These are phyloP conservation scores for Alternaria brassicicola DNA, from an alignment of 2,329 filamentous ascomycete genomes.

Conservation along the genomic window DNA sequence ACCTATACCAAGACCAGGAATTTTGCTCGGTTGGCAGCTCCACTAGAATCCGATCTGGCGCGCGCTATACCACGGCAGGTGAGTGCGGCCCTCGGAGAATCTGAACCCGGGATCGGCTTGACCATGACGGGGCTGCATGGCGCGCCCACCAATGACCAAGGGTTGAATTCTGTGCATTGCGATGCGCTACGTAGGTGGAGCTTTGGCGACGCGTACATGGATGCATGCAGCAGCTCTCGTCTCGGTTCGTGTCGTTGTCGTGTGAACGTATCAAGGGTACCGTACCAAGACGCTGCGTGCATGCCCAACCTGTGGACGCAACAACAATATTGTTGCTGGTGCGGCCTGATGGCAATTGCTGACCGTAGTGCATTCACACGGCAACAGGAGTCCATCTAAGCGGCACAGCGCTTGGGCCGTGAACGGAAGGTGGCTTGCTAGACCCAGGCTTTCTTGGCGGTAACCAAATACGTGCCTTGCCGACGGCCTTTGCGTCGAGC, in stretches of 20 bases:
- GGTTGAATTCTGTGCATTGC: neutral
- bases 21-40: conserved; percentile 9
- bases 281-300: conserved; percentile 15
- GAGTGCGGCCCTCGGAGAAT: conserved; percentile 26
- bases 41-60: conserved; percentile 5
- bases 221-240: neutral
- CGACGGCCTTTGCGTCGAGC: conserved; percentile 60
- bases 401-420: conserved; percentile 39
- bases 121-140: too few species aligned
- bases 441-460: conserved; percentile 58
- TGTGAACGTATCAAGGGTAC: conserved; percentile 10
- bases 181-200: conserved; percentile 5
- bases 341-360: conserved; percentile 14
- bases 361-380: conserved; percentile 18
- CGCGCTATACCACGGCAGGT: conserved; percentile 17
- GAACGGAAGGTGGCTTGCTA: conserved; percentile 32
- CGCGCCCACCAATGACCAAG: conserved; percentile 11
- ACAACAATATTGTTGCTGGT: conserved; percentile 1
- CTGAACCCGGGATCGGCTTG: conserved; percentile 21
- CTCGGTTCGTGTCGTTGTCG: conserved; percentile 4
- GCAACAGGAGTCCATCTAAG: conserved; percentile 44
- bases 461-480: conserved; percentile 65
- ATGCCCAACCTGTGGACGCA: conserved; percentile 25
- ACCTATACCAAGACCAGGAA: conserved; percentile 12
- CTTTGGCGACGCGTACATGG: neutral